A percentile compares a stretch with the other conserved stretches of the same genome.
Conservation (phyloP, 2,329 filamentous ascomycete species). For the Penicillium sp. region DNA sequence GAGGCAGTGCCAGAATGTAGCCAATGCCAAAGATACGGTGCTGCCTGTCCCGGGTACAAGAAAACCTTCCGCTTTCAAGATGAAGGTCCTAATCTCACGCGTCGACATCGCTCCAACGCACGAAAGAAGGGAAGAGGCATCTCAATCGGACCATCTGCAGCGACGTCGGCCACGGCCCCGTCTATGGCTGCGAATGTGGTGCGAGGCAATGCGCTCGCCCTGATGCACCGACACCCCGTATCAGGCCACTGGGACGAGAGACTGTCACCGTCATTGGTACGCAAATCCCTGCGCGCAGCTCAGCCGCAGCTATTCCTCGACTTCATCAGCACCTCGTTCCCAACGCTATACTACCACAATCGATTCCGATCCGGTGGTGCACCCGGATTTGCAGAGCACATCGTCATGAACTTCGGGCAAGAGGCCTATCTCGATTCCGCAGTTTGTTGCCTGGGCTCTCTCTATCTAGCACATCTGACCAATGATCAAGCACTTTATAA, state of each 20-base stretch:
- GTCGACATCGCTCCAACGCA: constrained; percentile 24
- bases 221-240: constrained; percentile 25
- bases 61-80: constrained; percentile 39
- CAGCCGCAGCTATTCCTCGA: constrained; percentile 26
- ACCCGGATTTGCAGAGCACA: constrained; percentile 24
- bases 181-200: constrained; percentile 11
- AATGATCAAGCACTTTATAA: constrained; percentile 23
- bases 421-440: constrained; percentile 27
- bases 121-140: constrained; percentile 10
- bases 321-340: constrained; percentile 29
- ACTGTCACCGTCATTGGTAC: constrained; percentile 22
- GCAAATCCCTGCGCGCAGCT: constrained; percentile 19
- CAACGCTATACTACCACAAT: constrained; percentile 30
- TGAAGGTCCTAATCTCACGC: constrained; percentile 35
- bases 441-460: constrained; percentile 27
- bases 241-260: constrained; percentile 20
- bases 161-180: neutral
- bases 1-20: constrained; percentile 41
- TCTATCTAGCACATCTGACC: constrained; percentile 27
- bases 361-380: constrained; percentile 24
- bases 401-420: constrained; percentile 24
- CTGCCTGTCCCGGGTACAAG: constrained; percentile 36
- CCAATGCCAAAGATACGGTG: constrained; percentile 38
- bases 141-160: constrained; percentile 2
- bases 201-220: constrained; percentile 25